A percentile compares a stretch with the other conserved stretches of the same genome.
These are phyloP conservation scores for Jaapia argillacea DNA, from an alignment of 768 basidiomycete genomes.

Conservation along the genomic window DNA sequence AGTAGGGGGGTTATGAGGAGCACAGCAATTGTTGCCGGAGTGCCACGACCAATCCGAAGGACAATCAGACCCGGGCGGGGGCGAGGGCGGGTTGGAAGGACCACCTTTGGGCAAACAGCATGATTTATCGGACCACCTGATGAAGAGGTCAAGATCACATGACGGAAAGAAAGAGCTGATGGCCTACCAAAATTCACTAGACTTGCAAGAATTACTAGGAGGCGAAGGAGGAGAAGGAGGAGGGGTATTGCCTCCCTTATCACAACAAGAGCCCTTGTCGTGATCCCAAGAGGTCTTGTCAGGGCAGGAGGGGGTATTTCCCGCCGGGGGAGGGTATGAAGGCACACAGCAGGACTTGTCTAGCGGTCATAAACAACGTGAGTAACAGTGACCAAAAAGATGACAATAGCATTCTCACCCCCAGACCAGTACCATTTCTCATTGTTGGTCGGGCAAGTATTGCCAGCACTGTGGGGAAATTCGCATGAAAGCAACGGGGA, in stretches of 20 bases:
- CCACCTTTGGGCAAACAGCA: slow-evolving; percentile 19
- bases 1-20: slow-evolving; percentile 33
- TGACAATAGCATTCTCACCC: no score
- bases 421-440: neutral
- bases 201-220: neutral
- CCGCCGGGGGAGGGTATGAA: neutral
- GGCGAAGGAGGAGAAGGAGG: neutral
- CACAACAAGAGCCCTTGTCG: neutral
- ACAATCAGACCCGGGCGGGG: slow-evolving; percentile 37
- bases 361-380: no score
- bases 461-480: no score
- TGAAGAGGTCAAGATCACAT: no score
- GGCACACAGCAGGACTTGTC: slow-evolving; percentile 7
- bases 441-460: neutral
- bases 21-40: slow-evolving; percentile 37
- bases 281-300: neutral
- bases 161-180: no score
- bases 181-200: neutral
- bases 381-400: no score
- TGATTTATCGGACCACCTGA: neutral
- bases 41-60: slow-evolving; percentile 44
- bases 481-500: no score
- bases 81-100: slow-evolving; percentile 28
- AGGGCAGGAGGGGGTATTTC: neutral
- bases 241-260: no score